Percentiles rank a stretch among this genome's conserved stretches.
phyloP scores from a whole-genome alignment of 208 protist genomes.

The Leishmania turanica region DNA sequence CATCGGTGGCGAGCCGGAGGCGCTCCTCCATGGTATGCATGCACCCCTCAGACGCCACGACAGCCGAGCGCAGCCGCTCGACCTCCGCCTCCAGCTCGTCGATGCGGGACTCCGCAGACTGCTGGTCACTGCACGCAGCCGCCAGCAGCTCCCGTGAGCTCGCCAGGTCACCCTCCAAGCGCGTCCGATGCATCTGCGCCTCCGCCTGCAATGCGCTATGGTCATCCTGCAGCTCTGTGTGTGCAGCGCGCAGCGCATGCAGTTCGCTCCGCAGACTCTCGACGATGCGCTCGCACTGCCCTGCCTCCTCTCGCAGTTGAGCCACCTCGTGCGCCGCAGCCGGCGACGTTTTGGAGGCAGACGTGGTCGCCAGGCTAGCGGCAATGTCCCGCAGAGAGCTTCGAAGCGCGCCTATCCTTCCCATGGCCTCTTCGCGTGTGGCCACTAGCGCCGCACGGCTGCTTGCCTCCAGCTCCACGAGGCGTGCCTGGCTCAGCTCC shows the following conservation, averaged over 20 bases:
- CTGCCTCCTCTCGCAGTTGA: slow-evolving; percentile 1
- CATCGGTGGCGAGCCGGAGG: slow-evolving; percentile 19
- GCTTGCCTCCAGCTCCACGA: slow-evolving; percentile 15
- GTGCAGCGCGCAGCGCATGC: slow-evolving; percentile 11
- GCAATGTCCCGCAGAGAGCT: slow-evolving; percentile 6
- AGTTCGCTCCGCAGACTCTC: slow-evolving; percentile 18
- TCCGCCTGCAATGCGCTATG: slow-evolving; percentile 13
- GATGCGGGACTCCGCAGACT: slow-evolving; percentile 20
- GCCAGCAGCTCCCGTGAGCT: slow-evolving; percentile 22
- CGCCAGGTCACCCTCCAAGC: slow-evolving; percentile 23
- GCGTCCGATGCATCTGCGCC: slow-evolving; percentile 11
- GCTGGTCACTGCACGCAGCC: neutral
- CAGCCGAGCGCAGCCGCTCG: slow-evolving; percentile 24
- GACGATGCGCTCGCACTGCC: neutral
- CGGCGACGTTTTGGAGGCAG: neutral
- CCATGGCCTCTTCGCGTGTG: slow-evolving; percentile 17
- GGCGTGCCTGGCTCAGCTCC: slow-evolving; percentile 17
- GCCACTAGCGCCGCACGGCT: slow-evolving; percentile 20
- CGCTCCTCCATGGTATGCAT: slow-evolving; percentile 31
- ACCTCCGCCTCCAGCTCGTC: slow-evolving; percentile 36
- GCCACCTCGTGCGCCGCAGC: slow-evolving; percentile 7
- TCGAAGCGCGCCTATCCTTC: slow-evolving; percentile 16
- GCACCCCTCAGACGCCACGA: slow-evolving; percentile 15
- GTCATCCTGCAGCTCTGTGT: slow-evolving; percentile 24
- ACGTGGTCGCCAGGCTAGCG: neutral